These are phyloP conservation scores for Boletus edulis DNA, from an alignment of 768 basidiomycete genomes.

Conservation along the genomic window DNA sequence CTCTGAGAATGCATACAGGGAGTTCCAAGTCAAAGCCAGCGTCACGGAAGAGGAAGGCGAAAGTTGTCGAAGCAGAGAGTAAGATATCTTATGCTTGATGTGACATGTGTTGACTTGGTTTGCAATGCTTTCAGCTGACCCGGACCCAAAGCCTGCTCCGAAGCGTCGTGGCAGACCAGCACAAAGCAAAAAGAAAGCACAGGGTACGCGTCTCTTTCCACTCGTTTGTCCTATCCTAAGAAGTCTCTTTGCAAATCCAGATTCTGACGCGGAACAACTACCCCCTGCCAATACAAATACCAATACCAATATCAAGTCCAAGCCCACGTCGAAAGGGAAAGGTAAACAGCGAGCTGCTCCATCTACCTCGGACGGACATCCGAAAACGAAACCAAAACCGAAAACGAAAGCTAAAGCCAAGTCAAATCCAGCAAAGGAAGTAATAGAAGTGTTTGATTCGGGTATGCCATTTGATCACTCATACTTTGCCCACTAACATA, in stretches of 20 bases:
- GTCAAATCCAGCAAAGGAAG: background rate
- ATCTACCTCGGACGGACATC: background rate
- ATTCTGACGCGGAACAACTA: constrained; percentile 2
- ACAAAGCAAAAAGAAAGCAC: constrained; percentile 12
- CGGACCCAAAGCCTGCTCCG: constrained; percentile 3
- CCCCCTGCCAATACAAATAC: background rate
- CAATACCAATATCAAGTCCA: background rate
- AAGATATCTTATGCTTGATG: background rate
- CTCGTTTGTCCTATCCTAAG: background rate
- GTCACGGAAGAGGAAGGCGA: constrained; percentile 11
- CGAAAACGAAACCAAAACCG: constrained; percentile 5
- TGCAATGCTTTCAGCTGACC: background rate
- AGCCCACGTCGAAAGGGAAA: constrained; percentile 9
- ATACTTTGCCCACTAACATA: background rate
- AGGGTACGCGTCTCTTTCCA: background rate
- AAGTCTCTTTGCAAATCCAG: background rate
- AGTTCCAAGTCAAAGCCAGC: constrained; percentile 10
- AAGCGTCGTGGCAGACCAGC: constrained; percentile 12
- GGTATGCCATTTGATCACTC: constrained; percentile 4
- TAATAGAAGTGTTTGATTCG: constrained; percentile 9
- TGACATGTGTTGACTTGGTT: background rate
- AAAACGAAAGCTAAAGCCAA: constrained; percentile 9
- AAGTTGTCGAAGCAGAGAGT: constrained; percentile 4
- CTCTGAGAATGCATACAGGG: constrained; percentile 8
- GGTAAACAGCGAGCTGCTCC: background rate